Base-by-base conservation (phyloP, 139 green algal genomes). In the Haematococcus sp. region DNA sequence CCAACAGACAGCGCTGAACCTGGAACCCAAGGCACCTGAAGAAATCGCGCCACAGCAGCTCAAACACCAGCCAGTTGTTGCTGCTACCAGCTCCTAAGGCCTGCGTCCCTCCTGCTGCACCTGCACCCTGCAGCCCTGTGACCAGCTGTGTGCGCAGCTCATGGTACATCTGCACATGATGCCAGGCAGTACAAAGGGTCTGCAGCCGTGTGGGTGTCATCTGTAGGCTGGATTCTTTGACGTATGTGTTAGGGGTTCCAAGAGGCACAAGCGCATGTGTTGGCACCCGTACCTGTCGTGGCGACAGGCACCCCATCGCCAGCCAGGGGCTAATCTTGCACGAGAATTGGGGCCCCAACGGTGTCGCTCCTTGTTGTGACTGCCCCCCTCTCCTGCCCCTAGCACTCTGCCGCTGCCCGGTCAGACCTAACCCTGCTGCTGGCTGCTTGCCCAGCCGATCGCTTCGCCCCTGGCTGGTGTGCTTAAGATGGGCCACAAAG, bases 41-140 rank as follows among this genome's bases (percentile, higher is more conserved):
- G 60, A 96, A 95, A 71, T 95, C 91, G 4, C 91, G 68, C 91
- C 89, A 95, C 66, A 94, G 76, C 63, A 95, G 83, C 86, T 95
- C 90, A 68, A 91, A 96, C 32, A 93, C 66, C 17, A 95, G 70
- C 91, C 91, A 96, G 27, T 68, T 65, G 31, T 27, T 59, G 22
- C 27, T 30, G 61, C 31, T 51, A 31, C 25, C 25, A 27, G 61
- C 32, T 4, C 9, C 9, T 9, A 4, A 40, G n/a, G 40, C 40
- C 25, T 25, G 27, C 25, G 11, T 33, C 4, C 16, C 16, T 25
- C 5, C 54, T 61, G 54, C 27, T 15, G 54, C 5, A 30, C 54
- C 54, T 31, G 54, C 54, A 52, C 32, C 35, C 40, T 59, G 15
- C 64, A 16, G 5, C 64, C 23, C 16, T 4, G 64, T 71, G 35